These are phyloP conservation scores for Cordyceps cicadae DNA, from an alignment of 2,329 filamentous ascomycete genomes.

Conservation along the genomic window DNA sequence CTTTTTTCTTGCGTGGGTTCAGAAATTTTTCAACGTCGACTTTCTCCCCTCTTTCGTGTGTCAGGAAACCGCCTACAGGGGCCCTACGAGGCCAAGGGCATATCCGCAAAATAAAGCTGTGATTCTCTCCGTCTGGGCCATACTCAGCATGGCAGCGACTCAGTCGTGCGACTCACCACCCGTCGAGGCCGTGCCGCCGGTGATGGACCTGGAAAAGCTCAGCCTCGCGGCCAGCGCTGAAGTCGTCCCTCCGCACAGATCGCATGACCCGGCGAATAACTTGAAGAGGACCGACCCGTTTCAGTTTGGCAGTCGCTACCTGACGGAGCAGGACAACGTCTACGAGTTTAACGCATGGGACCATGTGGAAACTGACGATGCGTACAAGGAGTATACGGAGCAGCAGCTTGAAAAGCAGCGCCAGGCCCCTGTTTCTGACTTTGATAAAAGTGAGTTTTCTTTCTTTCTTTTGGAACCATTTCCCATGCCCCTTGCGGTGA, in stretches of 20 bases:
- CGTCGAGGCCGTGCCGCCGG: slow-evolving; percentile 16
- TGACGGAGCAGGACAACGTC: slow-evolving; percentile 78
- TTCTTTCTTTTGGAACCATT: background rate
- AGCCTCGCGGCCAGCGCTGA: slow-evolving; percentile 15
- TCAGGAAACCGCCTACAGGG: background rate
- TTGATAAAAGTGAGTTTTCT: slow-evolving; percentile 65
- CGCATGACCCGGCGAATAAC: slow-evolving; percentile 63
- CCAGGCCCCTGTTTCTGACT: slow-evolving; percentile 78
- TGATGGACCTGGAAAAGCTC: slow-evolving; percentile 20
- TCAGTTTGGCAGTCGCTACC: slow-evolving; percentile 83
- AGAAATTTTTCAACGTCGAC: background rate
- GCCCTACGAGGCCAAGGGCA: background rate
- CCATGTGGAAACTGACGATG: slow-evolving; percentile 86
- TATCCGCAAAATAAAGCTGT: background rate
- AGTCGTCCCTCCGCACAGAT: slow-evolving; percentile 50
- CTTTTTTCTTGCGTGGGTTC: background rate
- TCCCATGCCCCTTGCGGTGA: slow-evolving; percentile 24
- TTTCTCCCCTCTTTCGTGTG: background rate
- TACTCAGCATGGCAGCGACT: slow-evolving; percentile 8
- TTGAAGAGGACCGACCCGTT: slow-evolving; percentile 88
- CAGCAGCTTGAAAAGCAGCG: slow-evolving; percentile 80
- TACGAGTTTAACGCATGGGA: slow-evolving; percentile 99
- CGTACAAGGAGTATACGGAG: slow-evolving; percentile 79
- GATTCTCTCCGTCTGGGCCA: background rate
- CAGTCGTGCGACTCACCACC: slow-evolving; percentile 18